Percentiles rank a stretch among this genome's conserved stretches.
Conservation (phyloP, 2,329 filamentous ascomycete genomes). For the Pestalotiopsis sp. region DNA sequence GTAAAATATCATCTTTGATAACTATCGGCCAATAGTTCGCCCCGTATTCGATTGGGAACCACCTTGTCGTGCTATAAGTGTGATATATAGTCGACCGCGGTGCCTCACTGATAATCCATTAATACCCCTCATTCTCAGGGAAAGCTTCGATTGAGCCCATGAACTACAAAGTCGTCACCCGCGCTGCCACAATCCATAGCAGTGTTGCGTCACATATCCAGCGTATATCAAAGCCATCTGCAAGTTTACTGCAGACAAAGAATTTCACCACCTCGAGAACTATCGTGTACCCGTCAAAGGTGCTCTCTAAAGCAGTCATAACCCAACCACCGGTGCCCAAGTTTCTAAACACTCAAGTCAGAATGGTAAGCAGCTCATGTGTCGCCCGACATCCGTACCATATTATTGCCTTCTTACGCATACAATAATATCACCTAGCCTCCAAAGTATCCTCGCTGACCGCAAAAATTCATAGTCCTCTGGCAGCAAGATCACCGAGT, state of each 20-base stretch:
- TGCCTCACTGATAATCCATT: neutral
- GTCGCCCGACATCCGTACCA: neutral
- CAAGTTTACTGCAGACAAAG: neutral
- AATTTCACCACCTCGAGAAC: neutral
- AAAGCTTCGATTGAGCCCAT: slow-evolving; percentile 15
- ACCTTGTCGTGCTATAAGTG: neutral
- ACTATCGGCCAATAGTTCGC: neutral
- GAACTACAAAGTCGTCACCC: slow-evolving; percentile 19
- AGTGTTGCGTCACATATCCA: neutral
- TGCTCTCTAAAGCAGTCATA: slow-evolving; percentile 6
- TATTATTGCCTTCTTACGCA: neutral
- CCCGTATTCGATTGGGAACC: neutral
- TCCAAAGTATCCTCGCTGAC: neutral
- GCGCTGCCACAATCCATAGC: slow-evolving; percentile 7
- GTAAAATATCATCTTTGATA: neutral
- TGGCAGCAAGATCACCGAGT: slow-evolving; percentile 71
- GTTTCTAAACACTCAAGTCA: slow-evolving; percentile 14
- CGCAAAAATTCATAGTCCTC: neutral
- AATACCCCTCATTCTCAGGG: slow-evolving; percentile 8
- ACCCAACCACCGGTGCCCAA: neutral
- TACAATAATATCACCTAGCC: neutral
- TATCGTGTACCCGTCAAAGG: neutral
- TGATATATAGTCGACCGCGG: neutral
- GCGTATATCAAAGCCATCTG: neutral
- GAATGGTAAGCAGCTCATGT: slow-evolving; percentile 25